Percentiles rank a stretch among this genome's conserved stretches.
Evolutionary conservation across 2,329 filamentous ascomycete genomes (phyloP).

Genomic region (Ascochyta rabiei): DNA sequence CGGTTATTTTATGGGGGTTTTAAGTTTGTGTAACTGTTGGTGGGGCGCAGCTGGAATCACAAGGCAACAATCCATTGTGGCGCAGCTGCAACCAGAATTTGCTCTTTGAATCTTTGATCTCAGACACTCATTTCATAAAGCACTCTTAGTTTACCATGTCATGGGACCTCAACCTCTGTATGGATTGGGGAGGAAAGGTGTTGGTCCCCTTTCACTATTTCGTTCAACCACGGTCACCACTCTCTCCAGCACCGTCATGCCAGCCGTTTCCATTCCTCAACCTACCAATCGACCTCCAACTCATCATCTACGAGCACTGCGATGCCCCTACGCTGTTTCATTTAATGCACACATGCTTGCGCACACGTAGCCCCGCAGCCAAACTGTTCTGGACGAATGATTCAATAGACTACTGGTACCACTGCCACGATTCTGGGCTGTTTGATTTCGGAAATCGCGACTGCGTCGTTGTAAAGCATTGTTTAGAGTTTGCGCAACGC

Average conservation of each 20-base stretch:
- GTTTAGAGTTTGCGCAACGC: background rate
- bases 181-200: background rate
- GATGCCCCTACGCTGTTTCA: slow-evolving; percentile 8
- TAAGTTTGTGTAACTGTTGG: no score
- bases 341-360: slow-evolving; percentile 10
- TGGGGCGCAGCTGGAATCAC: no score
- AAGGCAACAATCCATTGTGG: no score
- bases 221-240: background rate
- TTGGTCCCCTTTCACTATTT: slow-evolving; percentile 4
- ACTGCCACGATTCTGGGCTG: background rate
- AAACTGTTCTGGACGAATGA: slow-evolving; percentile 12
- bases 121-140: no score
- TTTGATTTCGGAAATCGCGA: background rate
- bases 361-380: background rate
- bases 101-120: no score
- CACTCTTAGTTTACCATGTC: background rate
- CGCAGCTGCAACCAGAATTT: no score
- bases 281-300: slow-evolving; percentile 33
- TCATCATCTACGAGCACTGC: slow-evolving; percentile 28
- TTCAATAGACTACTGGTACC: background rate
- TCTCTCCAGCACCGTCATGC: background rate
- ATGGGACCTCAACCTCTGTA: background rate
- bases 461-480: background rate
- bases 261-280: slow-evolving; percentile 23
- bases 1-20: no score